phyloP scores from a whole-genome alignment of 805 yeast species.

The Ogataea glucozyma region DNA sequence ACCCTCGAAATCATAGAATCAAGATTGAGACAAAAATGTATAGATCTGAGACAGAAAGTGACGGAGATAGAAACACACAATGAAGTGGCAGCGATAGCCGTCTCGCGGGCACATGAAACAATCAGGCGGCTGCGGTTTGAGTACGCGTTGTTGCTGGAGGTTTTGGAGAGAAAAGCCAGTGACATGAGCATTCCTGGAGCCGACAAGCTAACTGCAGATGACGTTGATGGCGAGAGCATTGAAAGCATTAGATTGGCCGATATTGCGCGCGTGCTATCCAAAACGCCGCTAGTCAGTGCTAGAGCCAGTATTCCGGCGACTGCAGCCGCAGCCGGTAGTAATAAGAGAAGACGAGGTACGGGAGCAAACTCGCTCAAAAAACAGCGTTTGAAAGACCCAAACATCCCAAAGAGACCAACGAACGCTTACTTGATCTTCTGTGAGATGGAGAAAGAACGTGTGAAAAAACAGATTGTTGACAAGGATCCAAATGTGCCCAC shows the following conservation, averaged over 20 bases:
- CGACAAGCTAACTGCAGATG: slow-evolving; percentile 25
- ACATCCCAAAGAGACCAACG: slow-evolving; percentile 84
- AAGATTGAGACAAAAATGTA: slow-evolving; percentile 63
- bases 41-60: slow-evolving; percentile 67
- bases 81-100: slow-evolving; percentile 71
- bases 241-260: slow-evolving; percentile 31
- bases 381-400: slow-evolving; percentile 66
- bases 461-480: slow-evolving; percentile 58
- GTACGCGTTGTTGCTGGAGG: slow-evolving; percentile 75
- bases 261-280: slow-evolving; percentile 29
- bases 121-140: slow-evolving; percentile 81
- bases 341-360: slow-evolving; percentile 32
- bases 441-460: slow-evolving; percentile 77
- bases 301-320: slow-evolving; percentile 16
- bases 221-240: slow-evolving; percentile 30
- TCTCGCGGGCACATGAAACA: slow-evolving; percentile 73
- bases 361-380: slow-evolving; percentile 32
- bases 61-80: slow-evolving; percentile 74
- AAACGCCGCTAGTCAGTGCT: slow-evolving; percentile 29
- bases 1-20: slow-evolving; percentile 31
- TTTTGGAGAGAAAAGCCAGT: slow-evolving; percentile 61
- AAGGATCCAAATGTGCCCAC: slow-evolving; percentile 49
- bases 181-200: slow-evolving; percentile 28
- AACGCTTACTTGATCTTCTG: slow-evolving; percentile 88
- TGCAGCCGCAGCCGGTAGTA: slow-evolving; percentile 24